These are phyloP conservation scores for Sporisorium iseilematis-ciliati DNA, from an alignment of 1,284 basidiomycete genomes.

Conservation along the genomic window DNA sequence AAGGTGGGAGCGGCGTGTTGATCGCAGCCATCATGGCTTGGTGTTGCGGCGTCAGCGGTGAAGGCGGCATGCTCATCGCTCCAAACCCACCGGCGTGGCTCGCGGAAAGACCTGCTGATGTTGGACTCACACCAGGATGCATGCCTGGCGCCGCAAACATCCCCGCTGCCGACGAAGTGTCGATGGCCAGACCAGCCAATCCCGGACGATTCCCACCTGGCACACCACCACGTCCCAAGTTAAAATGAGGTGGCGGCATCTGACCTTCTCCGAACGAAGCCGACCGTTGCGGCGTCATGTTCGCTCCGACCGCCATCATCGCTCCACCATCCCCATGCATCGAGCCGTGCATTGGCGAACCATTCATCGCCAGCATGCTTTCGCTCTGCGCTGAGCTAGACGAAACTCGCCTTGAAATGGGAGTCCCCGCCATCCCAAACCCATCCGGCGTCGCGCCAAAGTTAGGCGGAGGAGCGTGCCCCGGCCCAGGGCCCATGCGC, in stretches of 20 bases:
- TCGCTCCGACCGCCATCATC: constrained; percentile 29
- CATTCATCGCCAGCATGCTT: constrained; percentile 43
- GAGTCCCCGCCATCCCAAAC: constrained; percentile 31
- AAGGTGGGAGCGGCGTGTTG: constrained; percentile 62
- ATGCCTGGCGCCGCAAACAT: constrained; percentile 35
- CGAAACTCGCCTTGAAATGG: constrained; percentile 49
- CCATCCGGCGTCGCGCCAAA: constrained; percentile 21
- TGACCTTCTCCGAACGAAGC: constrained; percentile 51
- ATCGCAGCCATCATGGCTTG: constrained; percentile 59
- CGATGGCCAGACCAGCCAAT: constrained; percentile 45
- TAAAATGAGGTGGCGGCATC: constrained; percentile 44
- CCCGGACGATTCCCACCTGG: constrained; percentile 13
- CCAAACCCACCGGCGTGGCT: constrained; percentile 46
- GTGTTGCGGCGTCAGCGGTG: constrained; percentile 48
- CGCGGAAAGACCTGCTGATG: constrained; percentile 40
- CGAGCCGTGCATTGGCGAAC: constrained; percentile 42
- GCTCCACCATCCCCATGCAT: constrained; percentile 34
- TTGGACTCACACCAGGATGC: constrained; percentile 36
- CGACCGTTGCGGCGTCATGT: constrained; percentile 38
- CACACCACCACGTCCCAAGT: constrained; percentile 23
- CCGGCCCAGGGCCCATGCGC: constrained; percentile 27
- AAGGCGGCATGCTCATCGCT: constrained; percentile 51
- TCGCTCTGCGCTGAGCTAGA: constrained; percentile 49
- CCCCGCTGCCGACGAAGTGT: constrained; percentile 42
- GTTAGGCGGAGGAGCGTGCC: constrained; percentile 9